Evolutionary conservation across 169 alveolate species (phyloP), one percentile per base, ranked within the genome.

Genomic region (Cryptosporidium ubiquitum): DNA sequence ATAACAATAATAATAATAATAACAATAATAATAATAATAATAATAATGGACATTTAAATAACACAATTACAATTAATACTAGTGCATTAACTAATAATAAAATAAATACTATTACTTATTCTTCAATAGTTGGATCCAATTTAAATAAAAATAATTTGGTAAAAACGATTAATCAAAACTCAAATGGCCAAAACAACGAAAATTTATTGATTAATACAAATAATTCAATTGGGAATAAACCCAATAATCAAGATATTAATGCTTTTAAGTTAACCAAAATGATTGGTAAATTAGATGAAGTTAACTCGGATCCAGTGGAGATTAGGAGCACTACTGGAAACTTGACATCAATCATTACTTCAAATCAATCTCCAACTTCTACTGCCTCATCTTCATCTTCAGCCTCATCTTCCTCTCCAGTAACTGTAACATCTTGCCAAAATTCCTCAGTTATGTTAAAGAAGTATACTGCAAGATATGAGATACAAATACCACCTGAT

Each of bases 381-480:
- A 39, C 84, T 40, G 12, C 84, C 2, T 58, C 79, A 68, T 37
- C 73, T 69, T 71, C 85, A 71, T 18, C 71, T 40, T 35, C 52
- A 20, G 51, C 57, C 31, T 37, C 55, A 23, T 33, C 70, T 20
- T 40, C 86, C 51, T 73, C 85, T 18, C 20, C 73, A 26, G 40
- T 29, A 20, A 57, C 20, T 16, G 33, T 33, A 20, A 3, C 79
- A 23, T 0, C 51, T 12, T 40, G 14, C 12, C 73, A 60, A 33
- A 42, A 42, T 29, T 44, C 73, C 20, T 31, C 60, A 14, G 23
- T 23, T 9, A 33, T 49, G 85, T 85, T 92, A 40, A 91, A 91
- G 70, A 97, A 97, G 89, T 97, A 95, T 85, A 97, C 98, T 9
- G 96, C 98, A 58, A 94, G 97, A 84, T 96, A 94, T 85, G 98